A percentile compares a stretch with the other conserved stretches of the same genome.
Conservation (phyloP, 2,329 filamentous ascomycete genomes). For the Ophiostoma populinum region DNA sequence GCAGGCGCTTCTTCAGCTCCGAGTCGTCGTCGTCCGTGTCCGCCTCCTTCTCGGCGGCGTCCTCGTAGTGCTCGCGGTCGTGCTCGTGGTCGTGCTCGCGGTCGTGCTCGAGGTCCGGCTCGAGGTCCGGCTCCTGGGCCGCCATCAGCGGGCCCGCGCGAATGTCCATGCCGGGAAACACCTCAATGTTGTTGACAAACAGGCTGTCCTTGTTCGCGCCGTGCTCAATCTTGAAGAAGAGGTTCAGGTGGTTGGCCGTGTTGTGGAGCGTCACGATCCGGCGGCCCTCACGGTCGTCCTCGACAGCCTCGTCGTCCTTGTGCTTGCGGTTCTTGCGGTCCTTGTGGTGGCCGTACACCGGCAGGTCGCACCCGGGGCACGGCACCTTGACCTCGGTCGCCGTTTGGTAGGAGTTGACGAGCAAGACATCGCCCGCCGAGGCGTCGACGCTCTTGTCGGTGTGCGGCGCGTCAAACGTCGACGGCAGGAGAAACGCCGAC, state of each 20-base stretch:
- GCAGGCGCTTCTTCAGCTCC: constrained; percentile 3
- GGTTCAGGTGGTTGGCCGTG: constrained; percentile 25
- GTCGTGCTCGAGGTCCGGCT: constrained; percentile 9
- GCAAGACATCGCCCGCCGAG: constrained; percentile 1
- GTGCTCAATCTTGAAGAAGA: constrained; percentile 37
- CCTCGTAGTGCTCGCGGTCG: constrained; percentile 3
- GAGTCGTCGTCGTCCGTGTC: constrained; percentile 4
- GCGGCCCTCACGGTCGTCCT: constrained; percentile 12
- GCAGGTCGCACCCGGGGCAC: constrained; percentile 34
- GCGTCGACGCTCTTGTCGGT: neutral
- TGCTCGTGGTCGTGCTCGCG: constrained; percentile 5
- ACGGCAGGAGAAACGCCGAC: constrained; percentile 35
- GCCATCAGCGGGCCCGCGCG: constrained; percentile 27
- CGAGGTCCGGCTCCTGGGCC: constrained; percentile 24
- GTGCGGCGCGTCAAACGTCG: constrained; percentile 22
- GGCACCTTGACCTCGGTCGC: constrained; percentile 25
- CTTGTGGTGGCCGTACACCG: constrained; percentile 12
- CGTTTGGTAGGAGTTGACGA: constrained; percentile 24
- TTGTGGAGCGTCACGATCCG: constrained; percentile 12
- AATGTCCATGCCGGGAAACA: constrained; percentile 37
- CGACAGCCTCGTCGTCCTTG: too few relatives aligned
- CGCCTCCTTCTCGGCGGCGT: constrained; percentile 7
- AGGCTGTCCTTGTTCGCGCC: constrained; percentile 27
- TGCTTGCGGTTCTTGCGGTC: neutral
- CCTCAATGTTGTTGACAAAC: constrained; percentile 39